Evolutionary conservation across 805 yeast genomes (phyloP).

Genomic region (Monosporozyma servazzii): DNA sequence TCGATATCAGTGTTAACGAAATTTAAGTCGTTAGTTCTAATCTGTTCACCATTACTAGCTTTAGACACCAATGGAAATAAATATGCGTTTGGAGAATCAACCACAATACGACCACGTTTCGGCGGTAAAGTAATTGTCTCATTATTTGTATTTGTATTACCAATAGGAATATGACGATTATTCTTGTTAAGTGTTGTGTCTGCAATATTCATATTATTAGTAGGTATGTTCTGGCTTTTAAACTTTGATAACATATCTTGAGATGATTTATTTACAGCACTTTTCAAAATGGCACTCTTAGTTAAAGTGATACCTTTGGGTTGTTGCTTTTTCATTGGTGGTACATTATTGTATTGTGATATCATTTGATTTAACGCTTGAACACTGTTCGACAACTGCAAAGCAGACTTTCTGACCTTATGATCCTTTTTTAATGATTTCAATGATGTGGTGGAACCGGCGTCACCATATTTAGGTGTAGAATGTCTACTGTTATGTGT

Average conservation of each 20-base stretch:
- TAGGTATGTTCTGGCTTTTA: not conserved
- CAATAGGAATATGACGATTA: not conserved
- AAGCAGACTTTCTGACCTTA: not conserved
- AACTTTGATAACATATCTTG: not conserved
- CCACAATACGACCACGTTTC: constrained; percentile 13
- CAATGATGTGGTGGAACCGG: not conserved
- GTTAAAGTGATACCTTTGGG: not conserved
- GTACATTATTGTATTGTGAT: not conserved
- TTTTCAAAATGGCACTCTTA: not conserved
- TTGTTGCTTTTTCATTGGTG: not conserved
- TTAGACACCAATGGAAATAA: constrained; percentile 19
- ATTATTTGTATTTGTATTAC: not conserved
- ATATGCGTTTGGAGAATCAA: constrained; percentile 24
- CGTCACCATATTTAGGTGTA: not conserved
- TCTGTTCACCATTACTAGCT: not conserved
- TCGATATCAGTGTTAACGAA: constrained; percentile 13
- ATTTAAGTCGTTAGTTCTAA: not conserved
- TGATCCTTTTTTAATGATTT: not conserved
- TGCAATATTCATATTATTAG: not conserved
- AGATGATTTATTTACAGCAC: not conserved
- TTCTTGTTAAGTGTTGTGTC: not conserved
- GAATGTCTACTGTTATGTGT: constrained; percentile 1
- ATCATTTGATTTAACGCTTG: constrained; percentile 1
- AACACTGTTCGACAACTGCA: not conserved
- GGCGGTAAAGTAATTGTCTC: not conserved